A percentile compares a stretch with the other conserved stretches of the same genome.
phyloP scores from a whole-genome alignment of 768 basidiomycete species.

The Suillus spraguei region DNA sequence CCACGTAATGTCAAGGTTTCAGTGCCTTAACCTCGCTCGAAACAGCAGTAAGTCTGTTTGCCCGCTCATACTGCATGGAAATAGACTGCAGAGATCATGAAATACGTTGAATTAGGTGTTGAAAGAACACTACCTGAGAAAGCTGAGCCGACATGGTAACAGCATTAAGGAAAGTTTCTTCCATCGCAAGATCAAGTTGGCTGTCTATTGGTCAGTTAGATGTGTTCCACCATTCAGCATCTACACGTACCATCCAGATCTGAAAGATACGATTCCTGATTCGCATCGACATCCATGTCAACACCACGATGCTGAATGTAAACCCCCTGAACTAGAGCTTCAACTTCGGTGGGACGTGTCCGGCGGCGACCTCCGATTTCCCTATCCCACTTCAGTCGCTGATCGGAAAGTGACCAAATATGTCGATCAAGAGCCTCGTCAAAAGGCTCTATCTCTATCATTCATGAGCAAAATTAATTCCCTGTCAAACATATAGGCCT shows the following conservation, averaged over 20 bases:
- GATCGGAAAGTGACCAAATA: slow-evolving; percentile 80
- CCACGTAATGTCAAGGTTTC: slow-evolving; percentile 38
- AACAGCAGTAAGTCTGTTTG: slow-evolving; percentile 46
- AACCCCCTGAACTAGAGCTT: slow-evolving; percentile 41
- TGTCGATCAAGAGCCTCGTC: slow-evolving; percentile 85
- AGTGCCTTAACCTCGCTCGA: slow-evolving; percentile 53
- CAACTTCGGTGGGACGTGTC: slow-evolving; percentile 57
- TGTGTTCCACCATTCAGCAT: neutral
- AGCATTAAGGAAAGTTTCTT: slow-evolving; percentile 35
- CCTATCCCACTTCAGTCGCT: slow-evolving; percentile 73
- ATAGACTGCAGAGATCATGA: slow-evolving; percentile 39
- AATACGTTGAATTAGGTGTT: neutral
- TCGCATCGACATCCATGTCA: slow-evolving; percentile 29
- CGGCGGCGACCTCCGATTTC: slow-evolving; percentile 70
- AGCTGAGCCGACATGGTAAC: slow-evolving; percentile 49
- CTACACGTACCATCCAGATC: slow-evolving; percentile 16
- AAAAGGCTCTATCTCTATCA: slow-evolving; percentile 73
- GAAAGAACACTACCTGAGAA: slow-evolving; percentile 45
- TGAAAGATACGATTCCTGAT: slow-evolving; percentile 3
- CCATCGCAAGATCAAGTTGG: slow-evolving; percentile 25
- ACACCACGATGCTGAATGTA: slow-evolving; percentile 36
- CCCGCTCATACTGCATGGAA: slow-evolving; percentile 52
- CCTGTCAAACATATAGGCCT: slow-evolving; percentile 12
- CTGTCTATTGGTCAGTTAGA: slow-evolving; percentile 18
- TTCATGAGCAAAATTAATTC: slow-evolving; percentile 10